Evolutionary conservation across 495 filamentous ascomycete species (phyloP), one percentile per base, ranked within the genome.

Genomic region (Aspergillus sclerotioniger): DNA sequence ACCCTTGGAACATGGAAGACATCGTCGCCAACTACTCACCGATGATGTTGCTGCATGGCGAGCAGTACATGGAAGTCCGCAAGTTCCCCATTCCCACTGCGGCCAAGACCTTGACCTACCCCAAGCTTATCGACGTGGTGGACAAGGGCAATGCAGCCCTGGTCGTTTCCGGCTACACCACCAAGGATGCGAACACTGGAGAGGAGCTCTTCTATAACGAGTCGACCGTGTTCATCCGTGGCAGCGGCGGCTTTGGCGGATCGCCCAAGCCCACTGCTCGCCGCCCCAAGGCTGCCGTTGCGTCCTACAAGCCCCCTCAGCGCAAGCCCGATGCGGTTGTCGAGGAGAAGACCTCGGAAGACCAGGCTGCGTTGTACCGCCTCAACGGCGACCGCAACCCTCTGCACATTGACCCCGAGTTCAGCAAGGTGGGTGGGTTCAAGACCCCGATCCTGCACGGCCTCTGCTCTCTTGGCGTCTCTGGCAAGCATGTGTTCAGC

Each of bases 1-100:
- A 83, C 51, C 91, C 95, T 53, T 98, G 87, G 80, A 84, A 77
- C 77, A 78, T 93, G 62, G 82, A 86, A 60, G 90, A 96, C 21
- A 77, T 98, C 60, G 86, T 98, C 43, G 90, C 91, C 67, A 90
- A 98, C 77, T 98, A 96, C 83, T 89, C 83, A 6, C 93, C 92
- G 61, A 98, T 97, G 95, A 96, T 98, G 92, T 85, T 98, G 51
- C 87, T 98, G 17, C 94, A 98, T 80, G 94, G 94, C 66, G 94
- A 98, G 78, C 94, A 98, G 77, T 98, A 92, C 82, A 90, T 98
- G 62, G 95, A 98, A 73, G 84, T 98, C 70, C 87, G 87, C 70
- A 90, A 93, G 73, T 96, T 85, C 79, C 94, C 95, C 49, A 91
- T 98, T 72, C 94, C 95, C 31, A 98, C 94, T 51, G 81, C 86